Evolutionary conservation across 2,329 filamentous ascomycete genomes (phyloP), one percentile per base, ranked within the genome.

Genomic region (Cordyceps pruinosa): DNA sequence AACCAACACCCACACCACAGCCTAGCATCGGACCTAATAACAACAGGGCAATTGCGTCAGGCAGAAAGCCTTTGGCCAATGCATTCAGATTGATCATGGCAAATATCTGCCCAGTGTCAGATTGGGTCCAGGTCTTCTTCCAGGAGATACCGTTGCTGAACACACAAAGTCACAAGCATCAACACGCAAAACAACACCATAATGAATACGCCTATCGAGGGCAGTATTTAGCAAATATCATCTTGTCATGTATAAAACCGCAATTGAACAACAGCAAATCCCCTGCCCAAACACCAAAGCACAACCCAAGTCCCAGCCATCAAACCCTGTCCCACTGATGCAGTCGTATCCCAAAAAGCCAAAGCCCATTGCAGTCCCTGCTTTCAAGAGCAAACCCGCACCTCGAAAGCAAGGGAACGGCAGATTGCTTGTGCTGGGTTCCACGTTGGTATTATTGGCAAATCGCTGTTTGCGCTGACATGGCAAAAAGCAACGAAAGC

Each of bases 401-500:
- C n/a, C n/a, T n/a, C n/a, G n/a, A n/a, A n/a, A n/a, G n/a, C n/a
- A 55, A 30, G 5, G 47, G 23, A 45, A 32, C 21, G 44, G 9
- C 26, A 34, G 21, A 46, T 9, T 35, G 51, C 28, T 26, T 35
- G 19, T 19, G 17, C 37, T n/a, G 28, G 32, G 8, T 47, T 55
- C 32, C 42, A 28, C n/a, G 51, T 42, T 47, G 9, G 23, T 19
- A 53, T 53, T 53, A 53, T 53, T 42, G 45, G 50, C 50, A 44
- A 53, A 17, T 47, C 30, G 51, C 42, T 28, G 25, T 35, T 23
- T 28, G 21, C 23, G 15, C 51, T 35, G n/a, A n/a, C 15, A 39
- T 19, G 35, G 37, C 41, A 28, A 46, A n/a, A 55, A 53, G 50
- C 50, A 53, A 55, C 41, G n/a, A 39, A 39, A 39, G 32, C 51